Percentiles rank a stretch among this genome's conserved stretches.
Evolutionary conservation across 257 asterid genomes (phyloP).

Genomic region (Fraxinus anomala): DNA sequence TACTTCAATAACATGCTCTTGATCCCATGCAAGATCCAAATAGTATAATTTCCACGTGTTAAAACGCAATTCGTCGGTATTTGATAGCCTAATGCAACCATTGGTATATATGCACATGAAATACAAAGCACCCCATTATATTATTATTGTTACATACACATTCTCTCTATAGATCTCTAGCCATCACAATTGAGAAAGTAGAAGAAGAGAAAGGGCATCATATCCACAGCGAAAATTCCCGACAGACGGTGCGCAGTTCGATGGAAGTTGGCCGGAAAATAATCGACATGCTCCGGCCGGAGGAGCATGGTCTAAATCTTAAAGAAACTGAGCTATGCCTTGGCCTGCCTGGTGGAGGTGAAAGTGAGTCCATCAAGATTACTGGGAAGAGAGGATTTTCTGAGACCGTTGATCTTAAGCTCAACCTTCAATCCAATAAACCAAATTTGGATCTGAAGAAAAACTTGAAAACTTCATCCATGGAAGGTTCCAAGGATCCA

Average conservation of each 20-base stretch:
- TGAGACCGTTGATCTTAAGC: conserved; percentile 63
- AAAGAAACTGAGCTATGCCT: conserved; percentile 62
- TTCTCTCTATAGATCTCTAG: background rate
- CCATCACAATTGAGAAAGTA: conserved; percentile 8
- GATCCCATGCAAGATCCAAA: conserved; percentile 60
- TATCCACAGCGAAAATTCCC: background rate
- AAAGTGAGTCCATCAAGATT: conserved; percentile 34
- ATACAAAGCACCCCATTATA: conserved; percentile 41
- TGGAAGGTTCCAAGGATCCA: conserved; percentile 42
- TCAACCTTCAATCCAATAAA: conserved; percentile 46
- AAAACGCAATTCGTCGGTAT: background rate
- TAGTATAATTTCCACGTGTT: conserved; percentile 54
- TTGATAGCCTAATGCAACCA: conserved; percentile 30
- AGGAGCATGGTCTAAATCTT: conserved; percentile 36
- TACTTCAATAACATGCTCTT: conserved; percentile 69
- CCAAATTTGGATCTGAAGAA: conserved; percentile 38
- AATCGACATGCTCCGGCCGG: conserved; percentile 14
- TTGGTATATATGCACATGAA: conserved; percentile 39
- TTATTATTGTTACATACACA: conserved; percentile 23
- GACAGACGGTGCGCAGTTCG: background rate
- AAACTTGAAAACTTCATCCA: conserved; percentile 26
- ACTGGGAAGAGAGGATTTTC: conserved; percentile 57
- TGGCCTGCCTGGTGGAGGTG: conserved; percentile 49
- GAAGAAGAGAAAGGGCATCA: background rate
- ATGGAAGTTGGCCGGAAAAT: conserved; percentile 40